phyloP scores from a whole-genome alignment of 495 filamentous ascomycete genomes.

The Friedmanniomyces endolithicus region DNA sequence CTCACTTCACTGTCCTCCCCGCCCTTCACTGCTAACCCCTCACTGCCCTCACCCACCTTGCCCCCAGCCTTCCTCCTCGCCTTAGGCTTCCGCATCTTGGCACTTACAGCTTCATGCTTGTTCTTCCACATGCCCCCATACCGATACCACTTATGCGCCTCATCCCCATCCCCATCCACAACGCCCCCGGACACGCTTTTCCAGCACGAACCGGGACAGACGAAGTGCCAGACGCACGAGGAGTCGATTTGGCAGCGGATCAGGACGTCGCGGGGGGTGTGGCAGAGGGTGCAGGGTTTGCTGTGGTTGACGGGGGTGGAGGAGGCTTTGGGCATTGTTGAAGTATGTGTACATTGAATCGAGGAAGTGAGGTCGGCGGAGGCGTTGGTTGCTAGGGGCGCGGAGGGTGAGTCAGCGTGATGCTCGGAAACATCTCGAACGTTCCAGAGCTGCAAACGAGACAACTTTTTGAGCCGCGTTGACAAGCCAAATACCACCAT shows the following conservation, averaged over 20 bases:
- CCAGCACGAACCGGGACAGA: slow-evolving; percentile 18
- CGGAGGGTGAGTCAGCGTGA: neutral
- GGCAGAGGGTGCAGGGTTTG: slow-evolving; percentile 15
- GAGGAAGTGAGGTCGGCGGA: neutral
- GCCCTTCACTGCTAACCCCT: neutral
- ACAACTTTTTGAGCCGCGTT: no score
- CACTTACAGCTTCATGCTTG: slow-evolving; percentile 19
- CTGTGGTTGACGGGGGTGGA: neutral
- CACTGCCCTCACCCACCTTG: neutral
- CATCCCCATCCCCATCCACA: slow-evolving; percentile 15
- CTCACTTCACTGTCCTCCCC: neutral
- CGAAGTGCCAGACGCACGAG: slow-evolving; percentile 14
- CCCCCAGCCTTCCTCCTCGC: neutral
- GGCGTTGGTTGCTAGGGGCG: no score
- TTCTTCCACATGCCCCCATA: slow-evolving; percentile 25
- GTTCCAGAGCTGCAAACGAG: neutral
- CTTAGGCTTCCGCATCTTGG: slow-evolving; percentile 21
- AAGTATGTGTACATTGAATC: no score
- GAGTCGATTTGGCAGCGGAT: slow-evolving; percentile 21
- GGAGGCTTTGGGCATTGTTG: no score
- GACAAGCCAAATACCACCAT: neutral
- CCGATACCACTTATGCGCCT: slow-evolving; percentile 13
- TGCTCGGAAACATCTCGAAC: neutral
- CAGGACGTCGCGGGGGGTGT: slow-evolving; percentile 16
- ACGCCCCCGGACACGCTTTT: slow-evolving; percentile 14